A percentile compares a stretch with the other conserved stretches of the same genome.
Evolutionary conservation across 345 rosid species (phyloP).

Genomic region (Heritiera littoralis): DNA sequence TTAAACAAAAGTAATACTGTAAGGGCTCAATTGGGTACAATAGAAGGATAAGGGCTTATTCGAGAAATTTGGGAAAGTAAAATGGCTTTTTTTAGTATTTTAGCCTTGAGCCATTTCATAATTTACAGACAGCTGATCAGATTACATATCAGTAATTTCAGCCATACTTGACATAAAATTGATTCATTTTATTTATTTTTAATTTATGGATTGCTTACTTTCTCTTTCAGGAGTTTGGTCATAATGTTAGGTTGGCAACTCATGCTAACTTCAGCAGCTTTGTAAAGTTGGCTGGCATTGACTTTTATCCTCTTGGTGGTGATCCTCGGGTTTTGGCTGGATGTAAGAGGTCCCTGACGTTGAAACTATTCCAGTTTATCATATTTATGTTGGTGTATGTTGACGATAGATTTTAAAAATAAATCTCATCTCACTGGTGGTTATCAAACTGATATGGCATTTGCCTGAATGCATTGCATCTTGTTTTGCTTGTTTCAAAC

Average conservation of each 20-base stretch:
- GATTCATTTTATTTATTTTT: not conserved
- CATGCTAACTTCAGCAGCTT: constrained; percentile 82
- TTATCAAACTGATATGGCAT: not conserved
- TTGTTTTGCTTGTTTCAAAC: constrained; percentile 7
- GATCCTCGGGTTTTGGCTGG: constrained; percentile 95
- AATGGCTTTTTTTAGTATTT: no score
- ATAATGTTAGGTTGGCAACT: constrained; percentile 92
- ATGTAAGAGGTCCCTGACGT: constrained; percentile 63
- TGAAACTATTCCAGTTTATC: constrained; percentile 18
- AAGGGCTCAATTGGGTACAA: no score
- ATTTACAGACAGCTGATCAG: not conserved
- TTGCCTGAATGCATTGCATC: constrained; percentile 1
- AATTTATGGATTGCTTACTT: constrained; percentile 16
- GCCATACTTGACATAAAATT: not conserved
- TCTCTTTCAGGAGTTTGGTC: constrained; percentile 80
- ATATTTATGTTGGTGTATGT: not conserved
- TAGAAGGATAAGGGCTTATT: no score
- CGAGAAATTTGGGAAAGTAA: no score
- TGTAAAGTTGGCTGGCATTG: constrained; percentile 83
- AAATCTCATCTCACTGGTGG: not conserved
- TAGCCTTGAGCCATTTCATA: not conserved
- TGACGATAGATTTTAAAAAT: not conserved
- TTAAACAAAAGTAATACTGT: no score
- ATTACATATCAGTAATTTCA: not conserved
- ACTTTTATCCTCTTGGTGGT: constrained; percentile 91